Evolutionary conservation across 2,329 filamentous ascomycete genomes (phyloP), one percentile per base, ranked within the genome.

Genomic region (Hymenoscyphus repandus): DNA sequence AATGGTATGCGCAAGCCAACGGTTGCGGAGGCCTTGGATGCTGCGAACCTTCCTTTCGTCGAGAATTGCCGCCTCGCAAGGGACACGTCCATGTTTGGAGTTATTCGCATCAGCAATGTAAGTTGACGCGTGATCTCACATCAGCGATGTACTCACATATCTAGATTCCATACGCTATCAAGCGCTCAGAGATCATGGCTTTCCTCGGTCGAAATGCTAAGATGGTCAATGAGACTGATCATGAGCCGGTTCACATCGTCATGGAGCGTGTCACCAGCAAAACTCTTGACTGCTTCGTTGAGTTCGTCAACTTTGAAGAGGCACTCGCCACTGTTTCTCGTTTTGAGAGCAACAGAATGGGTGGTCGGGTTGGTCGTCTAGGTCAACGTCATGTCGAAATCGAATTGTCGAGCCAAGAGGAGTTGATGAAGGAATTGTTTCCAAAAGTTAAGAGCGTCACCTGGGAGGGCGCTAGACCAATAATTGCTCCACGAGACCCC

Each of bases 231-330:
- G 79, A 82, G 52, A 63, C 61, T 1, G 61, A 67, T 9, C 70
- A 78, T 5, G 79, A 82, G 58, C 75, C 78, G 0, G 70, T 84
- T 6, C 80, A 83, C 52, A 82, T 83, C 56, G 79, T 83, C 58
- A 83, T 83, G 79, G 80, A 83, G 49, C 74, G 79, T n/a, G 71
- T 75, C 18, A 79, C 78, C 2, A 75, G 75, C 61, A 83, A 83
- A 72, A 83, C 80, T 0, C 75, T 80, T 64, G 80, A 83, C 53
- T 77, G 75, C 3, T 84, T 76, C 53, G 74, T 82, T 38, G 80
- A 83, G 64, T 82, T 83, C 51, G 61, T 72, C 18, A 74, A 67
- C 22, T 66, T 76, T 4, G 65, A 74, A 5, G 79, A 80, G 50
- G 81, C 82, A 3, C 68, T 77, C 49, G 72, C 70, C 44, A 74